Evolutionary conservation across 2,329 filamentous ascomycete species (phyloP).

Genomic region (Orbilia brochopaga): DNA sequence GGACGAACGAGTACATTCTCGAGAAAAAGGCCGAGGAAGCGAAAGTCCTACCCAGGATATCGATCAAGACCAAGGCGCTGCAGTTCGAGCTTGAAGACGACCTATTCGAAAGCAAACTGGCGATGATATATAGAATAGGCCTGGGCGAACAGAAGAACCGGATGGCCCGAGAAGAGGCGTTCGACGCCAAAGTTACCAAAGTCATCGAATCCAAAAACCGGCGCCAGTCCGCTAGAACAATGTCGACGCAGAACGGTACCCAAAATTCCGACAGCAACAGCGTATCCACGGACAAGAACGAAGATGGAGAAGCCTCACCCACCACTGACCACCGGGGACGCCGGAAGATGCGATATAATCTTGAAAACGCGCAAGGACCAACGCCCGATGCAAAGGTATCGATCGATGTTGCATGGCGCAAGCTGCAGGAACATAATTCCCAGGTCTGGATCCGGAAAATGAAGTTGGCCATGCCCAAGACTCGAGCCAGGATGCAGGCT

Average conservation of each 20-base stretch:
- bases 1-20: conserved; percentile 84
- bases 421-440: conserved; percentile 79
- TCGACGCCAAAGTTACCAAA: conserved; percentile 82
- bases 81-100: conserved; percentile 95
- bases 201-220: conserved; percentile 73
- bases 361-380: conserved; percentile 75
- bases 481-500: conserved; percentile 77
- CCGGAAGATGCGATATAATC: conserved; percentile 70
- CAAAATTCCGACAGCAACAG: conserved; percentile 40
- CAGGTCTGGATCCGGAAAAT: conserved; percentile 93
- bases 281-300: conserved; percentile 24
- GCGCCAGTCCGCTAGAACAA: conserved; percentile 55
- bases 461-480: conserved; percentile 56
- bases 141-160: conserved; percentile 88
- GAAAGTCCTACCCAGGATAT: conserved; percentile 84
- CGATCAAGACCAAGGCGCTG: conserved; percentile 78
- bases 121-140: conserved; percentile 89
- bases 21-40: conserved; percentile 84
- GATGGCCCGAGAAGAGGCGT: conserved; percentile 86
- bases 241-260: conserved; percentile 28
- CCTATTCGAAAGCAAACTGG: conserved; percentile 95
- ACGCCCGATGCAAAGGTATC: conserved; percentile 75
- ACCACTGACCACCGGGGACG: conserved; percentile 33
- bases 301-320: conserved; percentile 19
- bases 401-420: conserved; percentile 75